Base-by-base conservation (phyloP, 2,329 filamentous ascomycete genomes). In the Fusarium sp. region DNA sequence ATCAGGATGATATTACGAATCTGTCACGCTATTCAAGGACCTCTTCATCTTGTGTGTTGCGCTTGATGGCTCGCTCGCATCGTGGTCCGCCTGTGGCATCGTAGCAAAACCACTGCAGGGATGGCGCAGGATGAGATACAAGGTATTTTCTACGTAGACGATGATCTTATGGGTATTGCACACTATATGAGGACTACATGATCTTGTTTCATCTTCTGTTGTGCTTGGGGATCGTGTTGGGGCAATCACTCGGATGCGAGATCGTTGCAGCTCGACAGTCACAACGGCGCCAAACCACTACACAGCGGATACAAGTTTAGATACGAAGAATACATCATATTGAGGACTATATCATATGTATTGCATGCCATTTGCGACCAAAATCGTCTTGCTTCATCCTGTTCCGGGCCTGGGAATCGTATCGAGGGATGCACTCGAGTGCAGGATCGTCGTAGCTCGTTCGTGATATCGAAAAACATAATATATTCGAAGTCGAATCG, bases 21-120 rank as follows among this genome's bases (percentile, higher is more conserved):
- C 15, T 7, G 1, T 0, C 1, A 22, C 16, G 3, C 16, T 9
- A 5, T 11, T 13, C 2, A 2, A 18, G 2, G 20, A 13, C 26
- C 6, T 2, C 2, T 28, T n/a, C 6, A n/a, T 33, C n/a, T 48
- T 47, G 20, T 35, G 2, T 2, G 22, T 24, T 26, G 7, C 12
- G 14, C 10, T 26, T 26, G 11, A 16, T 28, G 24, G 16, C 10
- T 22, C 33, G 5, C 33, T 28, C 50, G 24, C 14, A 26, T 28
- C 18, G 13, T 30, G n/a, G 13, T 28, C 12, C 41, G 20, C 33
- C 7, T 24, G 56, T n/a, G 13, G 14, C 22, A 50, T 26, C 30
- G 20, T 18, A 45, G 26, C 33, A 33, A 28, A 47, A 30, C 33
- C 13, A 30, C 22, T 15, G 1, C 7, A 14, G 33, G 16, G n/a